Base-by-base conservation (phyloP, 2,329 filamentous ascomycete genomes). In the Berkeleyomyces rouxiae region DNA sequence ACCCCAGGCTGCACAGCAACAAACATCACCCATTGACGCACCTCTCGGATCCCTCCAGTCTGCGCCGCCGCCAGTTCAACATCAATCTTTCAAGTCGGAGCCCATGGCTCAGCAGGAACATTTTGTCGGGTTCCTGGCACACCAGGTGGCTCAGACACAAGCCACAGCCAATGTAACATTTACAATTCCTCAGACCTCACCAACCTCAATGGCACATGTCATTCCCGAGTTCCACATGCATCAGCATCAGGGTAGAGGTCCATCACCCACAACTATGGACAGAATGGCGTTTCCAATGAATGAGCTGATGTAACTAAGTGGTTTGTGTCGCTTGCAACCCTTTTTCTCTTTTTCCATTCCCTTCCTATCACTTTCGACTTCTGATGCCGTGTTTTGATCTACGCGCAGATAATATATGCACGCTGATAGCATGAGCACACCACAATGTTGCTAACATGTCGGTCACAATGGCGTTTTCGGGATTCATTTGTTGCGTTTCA, bases 281-380 rank as follows among this genome's bases (percentile, higher is more conserved):
- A 37, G 40, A 7, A 58, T 64, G 36, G 43, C 46, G 43, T 64
- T 64, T 51, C 43, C 63, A 6, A 39, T 64, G 33, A 64, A 53
- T 11, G 49, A 53, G 49, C 31, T 53, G 31, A 53, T 53, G 49
- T 53, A 51, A 31, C 2, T 7, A 4, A 4, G 47, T 9, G 13
- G 31, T 36, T 36, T 51, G 23, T 10, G 5, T 23, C 23, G 23
- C 23, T 23, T 23, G 23, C 2, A 23, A 23, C 23, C 23, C 23
- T 23, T 23, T 2, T 1, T 23, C 23, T 1, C 7, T 51, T 16
- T 51, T 51, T 51, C 3, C 11, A 4, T 49, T 49, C 16, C 46
- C 4, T 2, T 36, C 9, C 6, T n/a, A 3, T 36, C 4, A 11
- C 2, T 4, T 36, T 51, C 42, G 42, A 3, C 42, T 53, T 13